A percentile compares a stretch with the other conserved stretches of the same genome.
These are phyloP conservation scores for Fusarium siculi DNA, from an alignment of 2,329 filamentous ascomycete species.

Conservation along the genomic window DNA sequence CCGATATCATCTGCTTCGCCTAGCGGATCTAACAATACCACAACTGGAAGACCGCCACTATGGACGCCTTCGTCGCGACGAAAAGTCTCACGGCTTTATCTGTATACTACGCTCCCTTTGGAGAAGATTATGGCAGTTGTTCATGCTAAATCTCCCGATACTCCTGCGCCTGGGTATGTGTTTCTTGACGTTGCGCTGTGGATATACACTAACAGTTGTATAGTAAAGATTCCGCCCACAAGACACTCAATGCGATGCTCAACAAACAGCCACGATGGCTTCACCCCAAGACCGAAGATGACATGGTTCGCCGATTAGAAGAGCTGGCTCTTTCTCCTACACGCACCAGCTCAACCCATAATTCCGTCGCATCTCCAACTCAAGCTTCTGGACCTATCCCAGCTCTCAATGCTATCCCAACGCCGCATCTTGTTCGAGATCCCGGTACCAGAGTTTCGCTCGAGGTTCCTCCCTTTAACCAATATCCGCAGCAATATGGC, in stretches of 20 bases:
- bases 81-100: constrained; percentile 65
- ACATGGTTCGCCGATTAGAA: constrained; percentile 63
- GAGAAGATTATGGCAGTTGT: constrained; percentile 62
- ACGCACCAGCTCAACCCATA: constrained; percentile 34
- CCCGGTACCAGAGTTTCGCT: constrained; percentile 17
- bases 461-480: constrained; percentile 38
- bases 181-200: background rate
- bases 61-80: constrained; percentile 65
- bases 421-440: constrained; percentile 22
- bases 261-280: constrained; percentile 70
- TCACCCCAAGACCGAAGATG: constrained; percentile 60
- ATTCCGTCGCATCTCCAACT: constrained; percentile 25
- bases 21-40: constrained; percentile 45
- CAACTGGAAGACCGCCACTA: constrained; percentile 63
- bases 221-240: constrained; percentile 68
- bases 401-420: constrained; percentile 30
- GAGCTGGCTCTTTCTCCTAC: constrained; percentile 55
- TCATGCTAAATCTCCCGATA: constrained; percentile 53
- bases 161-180: constrained; percentile 60
- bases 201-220: constrained; percentile 11
- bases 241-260: constrained; percentile 65
- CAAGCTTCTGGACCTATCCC: constrained; percentile 24
- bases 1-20: constrained; percentile 43
- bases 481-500: constrained; percentile 20
- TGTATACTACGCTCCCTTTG: constrained; percentile 65